Evolutionary conservation across 2,329 filamentous ascomycete genomes (phyloP), one percentile per base, ranked within the genome.

Genomic region (Fusarium foetens): DNA sequence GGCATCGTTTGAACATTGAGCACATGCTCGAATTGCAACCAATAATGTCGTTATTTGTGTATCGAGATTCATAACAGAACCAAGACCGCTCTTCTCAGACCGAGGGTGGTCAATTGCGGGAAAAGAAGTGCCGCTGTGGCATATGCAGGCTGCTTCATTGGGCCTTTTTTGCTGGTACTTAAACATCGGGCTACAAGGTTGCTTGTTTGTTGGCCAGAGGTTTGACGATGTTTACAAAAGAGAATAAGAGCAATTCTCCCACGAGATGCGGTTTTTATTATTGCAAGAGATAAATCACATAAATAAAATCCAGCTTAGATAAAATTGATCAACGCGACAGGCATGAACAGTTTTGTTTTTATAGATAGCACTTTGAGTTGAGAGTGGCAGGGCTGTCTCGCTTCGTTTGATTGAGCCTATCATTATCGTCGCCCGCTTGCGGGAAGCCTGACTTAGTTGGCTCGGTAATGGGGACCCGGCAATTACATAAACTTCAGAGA

Each of bases 241-340:
- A 16, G 2, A 23, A 23, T 2, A 21, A 45, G 12, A 14, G 5
- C 0, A 27, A 14, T 13, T 45, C 4, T 19, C 17, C 1, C 21
- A 17, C 10, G 10, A 23, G 9, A 23, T 31, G 7, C 10, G 2
- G 4, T 6, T 8, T 17, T 31, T 3, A 3, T 8, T 17, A 48
- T 31, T 12, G 1, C 2, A 12, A 17, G 14, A 6, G 14, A 31
- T 23, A 4, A n/a, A 17, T 48, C 2, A 12, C 19, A 29, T 11
- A 16, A 12, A 7, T 31, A 17, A 23, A 19, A 9, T 21, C 3
- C 21, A 16, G 21, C 21, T 12, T 1, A 31, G 21, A 16, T 31
- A 12, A 12, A 6, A 31, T 3, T 7, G 0, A 11, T 12, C 21
- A n/a, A 12, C 3, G 14, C 11, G 10, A 16, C 3, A 6, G 21